These are phyloP conservation scores for Hypoxylon lenormandii DNA, from an alignment of 495 filamentous ascomycete species.

Conservation along the genomic window DNA sequence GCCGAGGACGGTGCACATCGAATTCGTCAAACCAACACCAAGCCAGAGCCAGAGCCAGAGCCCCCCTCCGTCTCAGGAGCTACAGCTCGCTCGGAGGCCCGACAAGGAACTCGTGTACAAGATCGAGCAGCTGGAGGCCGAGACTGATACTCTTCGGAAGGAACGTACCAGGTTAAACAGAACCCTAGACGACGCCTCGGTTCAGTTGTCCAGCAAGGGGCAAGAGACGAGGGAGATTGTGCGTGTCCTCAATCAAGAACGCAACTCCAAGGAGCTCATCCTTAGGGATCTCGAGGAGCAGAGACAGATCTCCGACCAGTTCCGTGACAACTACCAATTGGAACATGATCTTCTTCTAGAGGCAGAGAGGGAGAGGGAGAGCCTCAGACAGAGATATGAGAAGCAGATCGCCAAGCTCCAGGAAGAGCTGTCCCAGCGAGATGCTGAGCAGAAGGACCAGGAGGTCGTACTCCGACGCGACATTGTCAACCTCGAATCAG, in stretches of 20 bases:
- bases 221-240: constrained; percentile 48
- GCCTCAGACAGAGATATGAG: constrained; percentile 50
- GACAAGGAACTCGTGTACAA: constrained; percentile 54
- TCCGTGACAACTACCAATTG: constrained; percentile 57
- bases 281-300: constrained; percentile 56
- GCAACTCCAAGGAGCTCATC: constrained; percentile 49
- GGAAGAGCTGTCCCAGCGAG: constrained; percentile 51
- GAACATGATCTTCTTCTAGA: constrained; percentile 55
- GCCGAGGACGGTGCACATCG: constrained; percentile 51
- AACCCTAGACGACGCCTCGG: constrained; percentile 52
- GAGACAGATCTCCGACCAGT: constrained; percentile 57
- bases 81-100: constrained; percentile 45
- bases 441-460: constrained; percentile 54
- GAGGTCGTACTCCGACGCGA: constrained; percentile 53
- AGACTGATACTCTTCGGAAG: constrained; percentile 53
- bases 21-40: constrained; percentile 41
- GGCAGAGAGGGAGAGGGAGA: constrained; percentile 57
- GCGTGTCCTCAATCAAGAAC: constrained; percentile 44
- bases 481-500: constrained; percentile 53
- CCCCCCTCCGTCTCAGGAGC: constrained; percentile 35
- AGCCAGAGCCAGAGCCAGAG: constrained; percentile 18
- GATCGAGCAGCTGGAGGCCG: constrained; percentile 59
- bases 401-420: constrained; percentile 50
- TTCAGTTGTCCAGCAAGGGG: constrained; percentile 39
- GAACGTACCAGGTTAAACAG: constrained; percentile 49